Percentiles rank a stretch among this genome's conserved stretches.
Conservation (phyloP, 768 basidiomycete genomes). For the Russula dissimulans region DNA sequence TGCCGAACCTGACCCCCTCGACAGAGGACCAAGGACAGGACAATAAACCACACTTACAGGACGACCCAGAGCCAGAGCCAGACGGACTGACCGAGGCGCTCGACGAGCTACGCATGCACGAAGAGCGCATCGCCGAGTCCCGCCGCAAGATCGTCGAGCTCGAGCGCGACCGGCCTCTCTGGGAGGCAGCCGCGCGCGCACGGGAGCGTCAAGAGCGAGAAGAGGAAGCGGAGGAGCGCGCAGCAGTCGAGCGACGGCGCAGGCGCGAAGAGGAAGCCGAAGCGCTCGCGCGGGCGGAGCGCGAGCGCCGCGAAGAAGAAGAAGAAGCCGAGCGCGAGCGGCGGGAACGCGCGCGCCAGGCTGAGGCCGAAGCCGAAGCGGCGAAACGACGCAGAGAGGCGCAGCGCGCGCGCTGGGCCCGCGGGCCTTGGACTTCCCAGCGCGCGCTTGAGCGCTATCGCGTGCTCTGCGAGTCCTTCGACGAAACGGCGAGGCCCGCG, state of each 20-base stretch:
- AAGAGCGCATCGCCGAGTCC: constrained; percentile 48
- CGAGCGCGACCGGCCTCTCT: constrained; percentile 51
- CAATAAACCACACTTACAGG: not conserved
- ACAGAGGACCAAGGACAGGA: not conserved
- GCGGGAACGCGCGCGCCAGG: constrained; percentile 19
- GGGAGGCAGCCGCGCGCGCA: constrained; percentile 43
- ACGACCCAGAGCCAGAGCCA: not conserved
- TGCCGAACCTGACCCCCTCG: not conserved
- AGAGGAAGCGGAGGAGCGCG: constrained; percentile 24
- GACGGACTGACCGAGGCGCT: constrained; percentile 20
- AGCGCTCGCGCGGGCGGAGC: constrained; percentile 27
- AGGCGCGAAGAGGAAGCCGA: constrained; percentile 28
- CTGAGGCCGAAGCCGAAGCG: constrained; percentile 12
- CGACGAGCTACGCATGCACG: constrained; percentile 24
- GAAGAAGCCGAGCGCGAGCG: constrained; percentile 19
- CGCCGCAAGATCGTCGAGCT: constrained; percentile 60
- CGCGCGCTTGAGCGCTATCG: constrained; percentile 68
- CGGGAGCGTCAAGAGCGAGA: constrained; percentile 19
- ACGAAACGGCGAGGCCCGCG: constrained; percentile 38
- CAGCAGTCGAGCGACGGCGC: constrained; percentile 20
- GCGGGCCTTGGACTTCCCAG: constrained; percentile 51
- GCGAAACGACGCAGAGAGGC: constrained; percentile 37
- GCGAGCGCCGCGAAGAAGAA: constrained; percentile 19
- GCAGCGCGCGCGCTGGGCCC: constrained; percentile 42
- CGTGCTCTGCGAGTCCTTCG: constrained; percentile 51